Conservation (phyloP, 1,139 yeast species). For the Yamadazyma trypodendri region DNA sequence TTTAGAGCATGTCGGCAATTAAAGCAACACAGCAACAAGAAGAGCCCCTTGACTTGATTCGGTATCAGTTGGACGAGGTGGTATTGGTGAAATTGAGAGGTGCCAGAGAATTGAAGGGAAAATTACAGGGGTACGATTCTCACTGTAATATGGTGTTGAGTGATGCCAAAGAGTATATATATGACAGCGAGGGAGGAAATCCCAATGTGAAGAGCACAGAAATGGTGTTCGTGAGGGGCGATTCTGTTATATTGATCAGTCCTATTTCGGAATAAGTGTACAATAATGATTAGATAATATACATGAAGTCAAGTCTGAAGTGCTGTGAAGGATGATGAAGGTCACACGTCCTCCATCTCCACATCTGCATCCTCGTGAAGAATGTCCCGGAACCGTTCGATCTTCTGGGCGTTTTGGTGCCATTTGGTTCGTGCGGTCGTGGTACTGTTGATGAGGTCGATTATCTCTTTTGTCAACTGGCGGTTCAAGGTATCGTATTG, state of each 20-base stretch:
- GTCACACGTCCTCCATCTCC: slow-evolving; percentile 13
- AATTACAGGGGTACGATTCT: slow-evolving; percentile 91
- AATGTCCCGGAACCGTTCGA: slow-evolving; percentile 27
- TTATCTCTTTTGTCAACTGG: slow-evolving; percentile 24
- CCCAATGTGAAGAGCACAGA: slow-evolving; percentile 64
- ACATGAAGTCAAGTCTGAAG: no score
- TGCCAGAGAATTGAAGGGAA: slow-evolving; percentile 90
- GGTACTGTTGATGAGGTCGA: slow-evolving; percentile 30
- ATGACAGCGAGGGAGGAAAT: slow-evolving; percentile 48
- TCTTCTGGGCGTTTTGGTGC: slow-evolving; percentile 33
- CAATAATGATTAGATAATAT: not conserved
- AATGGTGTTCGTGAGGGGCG: slow-evolving; percentile 95
- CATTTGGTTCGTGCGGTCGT: slow-evolving; percentile 33
- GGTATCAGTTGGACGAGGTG: slow-evolving; percentile 81
- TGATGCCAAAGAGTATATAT: slow-evolving; percentile 85
- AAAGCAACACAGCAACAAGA: slow-evolving; percentile 38
- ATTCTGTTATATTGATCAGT: slow-evolving; percentile 81
- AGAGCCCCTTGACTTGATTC: slow-evolving; percentile 82
- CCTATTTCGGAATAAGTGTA: slow-evolving; percentile 21
- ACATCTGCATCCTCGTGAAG: slow-evolving; percentile 10
- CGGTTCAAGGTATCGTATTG: slow-evolving; percentile 36
- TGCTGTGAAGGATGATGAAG: not conserved
- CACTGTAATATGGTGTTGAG: slow-evolving; percentile 96
- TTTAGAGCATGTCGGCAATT: slow-evolving; percentile 32
- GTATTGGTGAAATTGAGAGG: slow-evolving; percentile 92